Evolutionary conservation across 345 rosid genomes (phyloP).

Genomic region (Rhizophora apiculata): DNA sequence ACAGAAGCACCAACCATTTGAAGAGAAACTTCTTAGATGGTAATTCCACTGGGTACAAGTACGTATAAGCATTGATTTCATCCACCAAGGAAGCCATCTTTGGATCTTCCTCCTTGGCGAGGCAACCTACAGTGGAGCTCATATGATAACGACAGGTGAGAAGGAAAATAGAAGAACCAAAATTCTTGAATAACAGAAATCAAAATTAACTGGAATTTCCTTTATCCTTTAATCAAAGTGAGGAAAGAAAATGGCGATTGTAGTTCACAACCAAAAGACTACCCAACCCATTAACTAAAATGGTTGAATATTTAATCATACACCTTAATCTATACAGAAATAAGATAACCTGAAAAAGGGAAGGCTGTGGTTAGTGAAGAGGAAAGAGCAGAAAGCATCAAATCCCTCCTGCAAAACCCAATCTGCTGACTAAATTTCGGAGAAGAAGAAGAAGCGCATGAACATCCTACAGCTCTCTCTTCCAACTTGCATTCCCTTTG

Average conservation of each 20-base stretch:
- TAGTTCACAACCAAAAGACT: too few relatives aligned
- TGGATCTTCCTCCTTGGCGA: conserved; percentile 48
- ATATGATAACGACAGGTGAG: not conserved
- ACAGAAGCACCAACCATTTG: conserved; percentile 56
- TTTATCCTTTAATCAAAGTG: too few relatives aligned
- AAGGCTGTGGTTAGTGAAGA: conserved; percentile 49
- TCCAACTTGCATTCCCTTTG: conserved; percentile 40
- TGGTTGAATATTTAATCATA: too few relatives aligned
- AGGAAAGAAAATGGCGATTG: too few relatives aligned
- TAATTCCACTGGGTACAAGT: conserved; percentile 59
- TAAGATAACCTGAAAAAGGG: conserved; percentile 45
- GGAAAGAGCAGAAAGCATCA: conserved; percentile 59
- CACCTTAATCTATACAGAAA: not conserved
- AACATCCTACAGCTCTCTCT: conserved; percentile 31
- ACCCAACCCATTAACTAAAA: too few relatives aligned
- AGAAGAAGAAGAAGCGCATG: conserved; percentile 25
- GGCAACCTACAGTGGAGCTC: conserved; percentile 40
- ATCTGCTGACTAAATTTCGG: conserved; percentile 28
- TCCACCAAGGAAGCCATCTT: conserved; percentile 61
- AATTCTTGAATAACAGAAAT: not conserved
- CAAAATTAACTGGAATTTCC: not conserved
- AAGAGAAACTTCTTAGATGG: conserved; percentile 66
- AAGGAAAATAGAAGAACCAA: not conserved
- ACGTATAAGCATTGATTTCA: conserved; percentile 80
- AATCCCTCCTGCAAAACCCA: conserved; percentile 60